A percentile compares a stretch with the other conserved stretches of the same genome.
Conservation (phyloP, 306 rosid genomes). For the Rosa rugosa region DNA sequence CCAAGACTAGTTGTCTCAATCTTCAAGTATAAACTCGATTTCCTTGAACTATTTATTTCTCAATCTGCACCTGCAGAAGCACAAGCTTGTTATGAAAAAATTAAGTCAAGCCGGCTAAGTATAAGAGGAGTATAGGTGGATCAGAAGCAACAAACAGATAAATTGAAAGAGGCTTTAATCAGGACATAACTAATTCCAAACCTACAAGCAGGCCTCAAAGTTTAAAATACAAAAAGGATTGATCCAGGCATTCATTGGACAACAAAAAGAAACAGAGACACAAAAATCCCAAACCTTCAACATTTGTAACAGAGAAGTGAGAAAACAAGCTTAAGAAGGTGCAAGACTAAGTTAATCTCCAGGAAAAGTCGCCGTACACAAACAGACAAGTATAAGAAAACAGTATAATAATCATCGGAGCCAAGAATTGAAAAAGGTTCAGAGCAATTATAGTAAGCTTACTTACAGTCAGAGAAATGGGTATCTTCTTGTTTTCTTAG, state of each 20-base stretch:
- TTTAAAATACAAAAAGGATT: neutral
- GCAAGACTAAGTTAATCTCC: neutral
- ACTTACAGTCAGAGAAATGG: neutral
- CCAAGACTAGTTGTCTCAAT: constrained; percentile 8
- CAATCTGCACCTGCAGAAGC: constrained; percentile 26
- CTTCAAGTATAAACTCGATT: neutral
- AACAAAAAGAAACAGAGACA: neutral
- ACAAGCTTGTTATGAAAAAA: constrained; percentile 7
- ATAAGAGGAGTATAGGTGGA: neutral
- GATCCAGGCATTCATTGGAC: neutral
- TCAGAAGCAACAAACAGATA: neutral
- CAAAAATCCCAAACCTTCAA: neutral
- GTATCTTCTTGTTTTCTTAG: neutral
- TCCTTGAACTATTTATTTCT: neutral
- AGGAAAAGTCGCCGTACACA: constrained; percentile 6
- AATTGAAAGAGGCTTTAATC: neutral
- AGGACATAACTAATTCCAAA: neutral
- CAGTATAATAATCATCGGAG: neutral
- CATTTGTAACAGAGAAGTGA: neutral
- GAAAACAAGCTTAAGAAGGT: neutral
- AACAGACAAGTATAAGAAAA: neutral
- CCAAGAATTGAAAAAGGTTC: neutral
- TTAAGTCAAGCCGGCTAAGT: constrained; percentile 4
- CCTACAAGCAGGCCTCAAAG: constrained; percentile 9
- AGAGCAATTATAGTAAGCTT: neutral